phyloP scores from a whole-genome alignment of 2,329 filamentous ascomycete genomes.

The Trichoderma citrinoviride region DNA sequence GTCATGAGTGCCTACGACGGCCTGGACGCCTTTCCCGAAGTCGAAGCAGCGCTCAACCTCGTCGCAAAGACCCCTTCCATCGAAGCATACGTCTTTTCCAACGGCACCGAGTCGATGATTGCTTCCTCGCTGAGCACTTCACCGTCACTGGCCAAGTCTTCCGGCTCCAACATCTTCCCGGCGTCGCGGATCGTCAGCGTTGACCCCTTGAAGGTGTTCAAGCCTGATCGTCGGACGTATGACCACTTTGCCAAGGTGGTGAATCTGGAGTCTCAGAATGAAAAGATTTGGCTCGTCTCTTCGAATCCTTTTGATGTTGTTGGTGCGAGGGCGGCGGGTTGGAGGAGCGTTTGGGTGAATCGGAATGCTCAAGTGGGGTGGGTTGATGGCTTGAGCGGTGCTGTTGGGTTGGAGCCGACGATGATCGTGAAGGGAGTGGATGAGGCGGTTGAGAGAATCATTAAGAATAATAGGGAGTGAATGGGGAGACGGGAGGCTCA shows the following conservation, averaged over 20 bases:
- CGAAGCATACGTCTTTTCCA: constrained; percentile 65
- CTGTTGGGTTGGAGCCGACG: constrained; percentile 47
- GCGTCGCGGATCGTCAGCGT: constrained; percentile 54
- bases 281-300: constrained; percentile 65
- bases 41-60: constrained; percentile 49
- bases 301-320: constrained; percentile 72
- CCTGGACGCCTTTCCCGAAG: constrained; percentile 64
- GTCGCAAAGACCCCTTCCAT: constrained; percentile 44
- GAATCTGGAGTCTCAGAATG: constrained; percentile 45
- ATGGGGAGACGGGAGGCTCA: not conserved
- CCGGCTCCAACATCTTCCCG: constrained; percentile 45
- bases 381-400: constrained; percentile 59
- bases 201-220: constrained; percentile 59
- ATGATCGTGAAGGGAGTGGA: constrained; percentile 55
- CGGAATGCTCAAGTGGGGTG: constrained; percentile 56
- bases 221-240: constrained; percentile 63
- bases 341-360: constrained; percentile 68
- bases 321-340: constrained; percentile 59
- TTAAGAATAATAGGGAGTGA: not conserved
- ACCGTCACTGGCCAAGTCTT: constrained; percentile 51
- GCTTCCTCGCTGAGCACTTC: constrained; percentile 57
- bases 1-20: constrained; percentile 65
- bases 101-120: constrained; percentile 65
- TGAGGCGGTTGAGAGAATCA: constrained; percentile 49
- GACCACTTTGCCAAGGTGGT: constrained; percentile 53